These are phyloP conservation scores for Metarhizium humberi DNA, from an alignment of 2,329 filamentous ascomycete species.

Conservation along the genomic window DNA sequence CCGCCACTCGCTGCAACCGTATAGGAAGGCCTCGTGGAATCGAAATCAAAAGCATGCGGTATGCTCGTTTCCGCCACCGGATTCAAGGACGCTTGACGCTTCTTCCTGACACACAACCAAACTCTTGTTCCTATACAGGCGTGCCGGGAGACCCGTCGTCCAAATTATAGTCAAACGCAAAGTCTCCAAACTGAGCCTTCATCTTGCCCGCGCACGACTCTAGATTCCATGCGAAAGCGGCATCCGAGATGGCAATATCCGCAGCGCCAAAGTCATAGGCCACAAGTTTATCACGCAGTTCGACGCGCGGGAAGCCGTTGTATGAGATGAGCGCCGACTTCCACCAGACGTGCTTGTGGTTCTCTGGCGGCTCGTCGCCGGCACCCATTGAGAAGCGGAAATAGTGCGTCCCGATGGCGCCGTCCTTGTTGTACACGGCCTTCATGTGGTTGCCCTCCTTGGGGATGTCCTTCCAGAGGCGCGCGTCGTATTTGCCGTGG, in stretches of 20 bases:
- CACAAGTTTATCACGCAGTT: slow-evolving; percentile 5
- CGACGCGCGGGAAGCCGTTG: slow-evolving; percentile 18
- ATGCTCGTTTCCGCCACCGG: too few species aligned
- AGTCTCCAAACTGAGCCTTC: slow-evolving; percentile 1
- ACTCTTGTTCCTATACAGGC: neutral
- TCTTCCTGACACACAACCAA: too few species aligned
- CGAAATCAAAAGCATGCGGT: too few species aligned
- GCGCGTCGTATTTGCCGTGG: slow-evolving; percentile 21
- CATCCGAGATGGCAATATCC: slow-evolving; percentile 8
- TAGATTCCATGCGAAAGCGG: slow-evolving; percentile 4
- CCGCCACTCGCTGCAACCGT: too few species aligned
- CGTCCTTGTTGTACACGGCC: slow-evolving; percentile 28
- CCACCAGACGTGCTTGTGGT: slow-evolving; percentile 22
- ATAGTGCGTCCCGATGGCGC: slow-evolving; percentile 19
- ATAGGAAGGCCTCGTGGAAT: too few species aligned
- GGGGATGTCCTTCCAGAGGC: slow-evolving; percentile 13
- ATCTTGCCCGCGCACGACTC: slow-evolving; percentile 2
- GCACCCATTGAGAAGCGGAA: slow-evolving; percentile 18
- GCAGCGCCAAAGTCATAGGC: slow-evolving; percentile 10
- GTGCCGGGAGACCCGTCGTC: slow-evolving; percentile 8
- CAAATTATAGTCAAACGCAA: slow-evolving; percentile 8
- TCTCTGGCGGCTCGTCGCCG: slow-evolving; percentile 18
- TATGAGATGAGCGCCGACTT: slow-evolving; percentile 19
- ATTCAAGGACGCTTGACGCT: too few species aligned
- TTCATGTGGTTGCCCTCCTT: slow-evolving; percentile 23